Evolutionary conservation across 1,284 basidiomycete species (phyloP).

Genomic region (Anthracocystis setariae): DNA sequence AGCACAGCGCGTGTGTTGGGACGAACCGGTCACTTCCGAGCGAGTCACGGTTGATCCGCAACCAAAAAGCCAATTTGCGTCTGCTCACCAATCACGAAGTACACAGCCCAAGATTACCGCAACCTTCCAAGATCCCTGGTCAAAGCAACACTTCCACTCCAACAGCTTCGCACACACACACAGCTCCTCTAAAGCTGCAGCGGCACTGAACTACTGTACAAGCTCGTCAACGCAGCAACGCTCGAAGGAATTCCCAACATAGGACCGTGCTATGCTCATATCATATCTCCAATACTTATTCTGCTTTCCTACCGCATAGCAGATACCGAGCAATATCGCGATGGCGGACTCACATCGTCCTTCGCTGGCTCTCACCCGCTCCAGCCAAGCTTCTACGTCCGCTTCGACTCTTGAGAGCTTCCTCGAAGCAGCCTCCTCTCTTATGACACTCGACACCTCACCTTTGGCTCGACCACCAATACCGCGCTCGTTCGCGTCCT

Average conservation of each 20-base stretch:
- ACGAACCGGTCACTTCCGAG: constrained; percentile 31
- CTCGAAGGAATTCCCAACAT: not conserved
- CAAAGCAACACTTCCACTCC: no score
- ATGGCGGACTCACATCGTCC: constrained; percentile 11
- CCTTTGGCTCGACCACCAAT: constrained; percentile 25
- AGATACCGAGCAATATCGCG: not conserved
- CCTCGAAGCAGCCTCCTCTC: constrained; percentile 18
- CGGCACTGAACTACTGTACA: no score
- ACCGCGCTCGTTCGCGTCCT: constrained; percentile 8
- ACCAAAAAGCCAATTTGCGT: constrained; percentile 2
- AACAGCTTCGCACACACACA: not conserved
- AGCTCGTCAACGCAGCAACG: no score
- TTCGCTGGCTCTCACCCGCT: constrained; percentile 21
- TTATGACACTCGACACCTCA: constrained; percentile 9
- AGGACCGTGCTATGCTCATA: constrained; percentile 16
- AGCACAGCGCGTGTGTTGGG: not conserved
- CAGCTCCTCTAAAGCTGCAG: no score
- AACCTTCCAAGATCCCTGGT: not conserved
- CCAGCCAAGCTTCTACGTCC: constrained; percentile 41
- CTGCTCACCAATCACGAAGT: not conserved
- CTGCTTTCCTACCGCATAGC: not conserved
- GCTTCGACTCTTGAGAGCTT: constrained; percentile 45
- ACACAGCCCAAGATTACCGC: constrained; percentile 18
- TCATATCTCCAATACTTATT: not conserved
- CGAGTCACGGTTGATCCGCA: constrained; percentile 27